A percentile compares a stretch with the other conserved stretches of the same genome.
These are phyloP conservation scores for Suhomyces faveliae DNA, from an alignment of 805 yeast genomes.

Conservation along the genomic window DNA sequence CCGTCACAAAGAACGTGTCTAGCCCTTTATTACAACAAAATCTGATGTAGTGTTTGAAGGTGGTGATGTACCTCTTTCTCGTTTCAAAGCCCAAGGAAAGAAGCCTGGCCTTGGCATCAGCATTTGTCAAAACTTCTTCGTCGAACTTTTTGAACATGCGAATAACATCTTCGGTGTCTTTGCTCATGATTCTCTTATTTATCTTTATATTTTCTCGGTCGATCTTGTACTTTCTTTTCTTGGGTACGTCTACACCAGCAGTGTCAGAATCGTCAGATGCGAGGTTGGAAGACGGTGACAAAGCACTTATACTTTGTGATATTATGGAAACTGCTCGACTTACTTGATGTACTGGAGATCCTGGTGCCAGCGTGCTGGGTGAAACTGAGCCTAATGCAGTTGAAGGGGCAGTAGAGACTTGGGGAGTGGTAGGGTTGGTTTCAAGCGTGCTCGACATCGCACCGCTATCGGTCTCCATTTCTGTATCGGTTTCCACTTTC, in stretches of 20 bases:
- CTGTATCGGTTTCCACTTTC: background rate
- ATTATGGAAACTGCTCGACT: constrained; percentile 2
- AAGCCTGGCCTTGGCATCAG: constrained; percentile 14
- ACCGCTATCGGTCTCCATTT: background rate
- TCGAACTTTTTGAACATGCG: constrained; percentile 16
- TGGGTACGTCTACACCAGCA: constrained; percentile 1
- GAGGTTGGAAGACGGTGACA: background rate
- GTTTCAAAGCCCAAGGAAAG: constrained; percentile 15
- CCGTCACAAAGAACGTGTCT: constrained; percentile 14
- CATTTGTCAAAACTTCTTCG: constrained; percentile 14
- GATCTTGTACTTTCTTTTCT: constrained; percentile 10
- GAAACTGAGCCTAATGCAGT: background rate
- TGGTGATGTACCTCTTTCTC: constrained; percentile 16
- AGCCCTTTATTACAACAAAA: constrained; percentile 14
- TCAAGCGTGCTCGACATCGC: background rate
- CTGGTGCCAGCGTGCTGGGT: background rate
- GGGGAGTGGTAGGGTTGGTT: constrained; percentile 3
- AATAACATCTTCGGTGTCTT: constrained; percentile 15
- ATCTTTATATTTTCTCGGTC: constrained; percentile 15
- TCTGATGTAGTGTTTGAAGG: constrained; percentile 15
- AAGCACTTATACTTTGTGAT: constrained; percentile 5
- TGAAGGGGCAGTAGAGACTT: background rate
- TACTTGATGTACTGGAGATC: background rate
- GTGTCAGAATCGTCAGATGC: constrained; percentile 5
- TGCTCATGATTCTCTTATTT: constrained; percentile 16